These are phyloP conservation scores for Corinectria fuckeliana DNA, from an alignment of 2,329 filamentous ascomycete species.

Conservation along the genomic window DNA sequence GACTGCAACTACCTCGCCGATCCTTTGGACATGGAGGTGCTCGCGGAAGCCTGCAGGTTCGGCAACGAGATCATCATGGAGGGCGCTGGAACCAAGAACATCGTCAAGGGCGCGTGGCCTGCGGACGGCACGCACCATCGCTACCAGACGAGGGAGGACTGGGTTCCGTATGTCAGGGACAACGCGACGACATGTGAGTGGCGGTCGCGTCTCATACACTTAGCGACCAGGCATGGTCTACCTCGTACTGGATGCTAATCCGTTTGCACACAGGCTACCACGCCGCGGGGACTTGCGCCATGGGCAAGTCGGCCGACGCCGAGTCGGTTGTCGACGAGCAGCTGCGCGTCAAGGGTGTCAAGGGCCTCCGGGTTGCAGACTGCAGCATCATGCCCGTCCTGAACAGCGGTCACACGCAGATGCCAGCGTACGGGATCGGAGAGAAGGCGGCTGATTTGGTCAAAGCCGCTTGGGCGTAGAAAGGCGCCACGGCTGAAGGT, in stretches of 20 bases:
- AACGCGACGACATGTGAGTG: constrained; percentile 65
- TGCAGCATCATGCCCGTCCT: constrained; percentile 59
- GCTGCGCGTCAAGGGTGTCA: constrained; percentile 59
- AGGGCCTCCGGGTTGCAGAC: constrained; percentile 60
- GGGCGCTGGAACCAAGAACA: constrained; percentile 62
- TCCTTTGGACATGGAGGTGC: constrained; percentile 63
- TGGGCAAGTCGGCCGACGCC: constrained; percentile 51
- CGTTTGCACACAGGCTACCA: constrained; percentile 24
- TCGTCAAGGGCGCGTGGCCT: constrained; percentile 68
- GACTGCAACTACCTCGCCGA: constrained; percentile 65
- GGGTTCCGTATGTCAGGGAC: constrained; percentile 62
- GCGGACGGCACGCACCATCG: constrained; percentile 56
- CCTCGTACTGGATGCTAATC: neutral
- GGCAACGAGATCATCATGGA: constrained; percentile 66
- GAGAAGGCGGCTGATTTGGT: constrained; percentile 59
- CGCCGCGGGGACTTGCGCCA: constrained; percentile 41
- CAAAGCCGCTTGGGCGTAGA: constrained; percentile 43
- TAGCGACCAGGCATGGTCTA: too few relatives aligned
- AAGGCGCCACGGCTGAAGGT: constrained; percentile 2
- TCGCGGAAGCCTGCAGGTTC: constrained; percentile 63
- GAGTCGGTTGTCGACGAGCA: constrained; percentile 61
- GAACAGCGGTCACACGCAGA: constrained; percentile 57
- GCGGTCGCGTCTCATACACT: neutral
- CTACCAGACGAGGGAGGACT: constrained; percentile 57
- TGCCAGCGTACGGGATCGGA: constrained; percentile 64